phyloP scores from a whole-genome alignment of 345 rosid genomes.

The Boechera stricta region DNA sequence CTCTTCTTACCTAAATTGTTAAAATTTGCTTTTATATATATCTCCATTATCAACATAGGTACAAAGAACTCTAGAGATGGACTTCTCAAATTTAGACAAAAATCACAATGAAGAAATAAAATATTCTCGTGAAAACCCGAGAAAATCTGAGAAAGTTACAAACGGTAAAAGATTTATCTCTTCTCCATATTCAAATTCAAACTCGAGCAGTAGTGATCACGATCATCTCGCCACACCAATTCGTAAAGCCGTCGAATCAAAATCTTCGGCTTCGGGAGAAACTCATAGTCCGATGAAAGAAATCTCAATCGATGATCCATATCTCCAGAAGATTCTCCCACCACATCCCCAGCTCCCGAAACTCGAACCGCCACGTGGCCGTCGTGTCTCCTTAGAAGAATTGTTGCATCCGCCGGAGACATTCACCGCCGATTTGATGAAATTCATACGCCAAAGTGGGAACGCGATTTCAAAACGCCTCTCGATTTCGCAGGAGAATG shows the following conservation, averaged over 20 bases:
- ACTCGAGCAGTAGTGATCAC: slow-evolving; percentile 8
- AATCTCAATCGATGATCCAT: slow-evolving; percentile 15
- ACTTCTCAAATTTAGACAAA: neutral
- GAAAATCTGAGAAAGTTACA: slow-evolving; percentile 8
- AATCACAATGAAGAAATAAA: neutral
- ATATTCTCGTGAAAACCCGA: slow-evolving; percentile 14
- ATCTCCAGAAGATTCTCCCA: slow-evolving; percentile 42
- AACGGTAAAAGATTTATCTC: slow-evolving; percentile 6
- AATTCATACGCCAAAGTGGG: slow-evolving; percentile 66
- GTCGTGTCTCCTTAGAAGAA: slow-evolving; percentile 22
- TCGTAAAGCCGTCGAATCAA: neutral
- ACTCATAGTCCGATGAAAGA: slow-evolving; percentile 10
- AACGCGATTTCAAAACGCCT: slow-evolving; percentile 63
- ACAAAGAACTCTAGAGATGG: slow-evolving; percentile 3
- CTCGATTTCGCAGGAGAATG: slow-evolving; percentile 44
- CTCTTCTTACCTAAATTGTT: neutral
- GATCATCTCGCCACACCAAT: slow-evolving; percentile 17
- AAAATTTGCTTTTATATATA: neutral
- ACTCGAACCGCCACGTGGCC: slow-evolving; percentile 79
- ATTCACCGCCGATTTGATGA: slow-evolving; percentile 52
- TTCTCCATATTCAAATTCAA: slow-evolving; percentile 30
- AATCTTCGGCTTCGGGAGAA: slow-evolving; percentile 6
- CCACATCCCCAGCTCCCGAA: slow-evolving; percentile 76
- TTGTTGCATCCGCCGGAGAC: slow-evolving; percentile 37
- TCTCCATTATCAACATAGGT: neutral